Evolutionary conservation across 345 rosid genomes (phyloP), one percentile per base, ranked within the genome.

Genomic region (Acer campestre): DNA sequence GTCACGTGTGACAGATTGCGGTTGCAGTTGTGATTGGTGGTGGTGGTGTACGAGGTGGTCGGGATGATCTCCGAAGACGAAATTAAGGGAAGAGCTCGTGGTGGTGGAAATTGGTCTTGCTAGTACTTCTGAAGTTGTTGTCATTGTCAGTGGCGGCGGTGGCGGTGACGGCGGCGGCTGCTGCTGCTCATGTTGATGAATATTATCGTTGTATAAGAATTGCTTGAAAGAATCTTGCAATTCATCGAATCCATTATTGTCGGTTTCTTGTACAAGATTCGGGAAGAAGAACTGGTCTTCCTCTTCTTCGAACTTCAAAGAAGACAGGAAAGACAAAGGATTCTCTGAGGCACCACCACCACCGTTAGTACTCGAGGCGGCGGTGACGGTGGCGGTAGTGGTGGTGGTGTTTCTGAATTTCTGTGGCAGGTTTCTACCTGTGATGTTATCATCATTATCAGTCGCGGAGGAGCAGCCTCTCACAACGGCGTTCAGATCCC

Each of bases 401-500:
- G 69, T 58, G 7, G 80, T 49, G 69, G 74, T 0, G 23, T 51
- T 68, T 46, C 10, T 46, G 10, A 46, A 46, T 10, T 46, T 46
- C 49, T 46, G 14, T 49, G 69, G 74, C 7, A 14, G 58, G 58
- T 7, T 9, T 35, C 38, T 35, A 1, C 0, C 38, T 59, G 68
- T 61, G 11, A 80, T 55, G 46, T 18, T 7, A 48, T 7, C 46
- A 61, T 70, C 0, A 22, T 53, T 61, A 3, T 69, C 35, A n/a
- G 75, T n/a, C 10, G 78, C 51, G 23, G 93, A 68, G 81, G 79
- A 67, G 80, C 90, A 93, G 78, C 96, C 82, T 81, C 90, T 90
- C 11, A 95, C 96, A 40, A 95, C 84, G 9, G 99, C 97, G 58
- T 58, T 80, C 46, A 95, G 92, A 87, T 93, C 99, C 99, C 98